phyloP scores from a whole-genome alignment of 805 yeast genomes.

The Candida cerambycidarum region DNA sequence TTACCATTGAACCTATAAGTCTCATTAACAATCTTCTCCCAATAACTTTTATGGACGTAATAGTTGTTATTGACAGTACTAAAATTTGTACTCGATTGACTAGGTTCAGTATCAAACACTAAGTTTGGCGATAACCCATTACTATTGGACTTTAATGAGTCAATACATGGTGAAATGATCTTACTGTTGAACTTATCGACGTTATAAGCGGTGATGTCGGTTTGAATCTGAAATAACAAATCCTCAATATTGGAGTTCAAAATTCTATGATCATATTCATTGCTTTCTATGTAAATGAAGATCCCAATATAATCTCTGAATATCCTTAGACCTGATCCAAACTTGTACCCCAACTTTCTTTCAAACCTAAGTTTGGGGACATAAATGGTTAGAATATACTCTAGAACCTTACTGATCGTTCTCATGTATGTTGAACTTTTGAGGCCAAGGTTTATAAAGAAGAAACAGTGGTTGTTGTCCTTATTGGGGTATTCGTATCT shows the following conservation, averaged over 20 bases:
- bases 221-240: slow-evolving; percentile 6
- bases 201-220: background rate
- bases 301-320: slow-evolving; percentile 14
- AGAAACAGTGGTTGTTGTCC: slow-evolving; percentile 6
- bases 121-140: slow-evolving; percentile 21
- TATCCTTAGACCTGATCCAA: slow-evolving; percentile 11
- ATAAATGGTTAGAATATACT: slow-evolving; percentile 3
- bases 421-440: slow-evolving; percentile 8
- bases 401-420: slow-evolving; percentile 9
- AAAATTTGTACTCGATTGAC: slow-evolving; percentile 26
- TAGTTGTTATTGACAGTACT: slow-evolving; percentile 16
- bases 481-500: slow-evolving; percentile 4
- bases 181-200: slow-evolving; percentile 3
- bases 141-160: background rate
- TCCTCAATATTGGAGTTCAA: slow-evolving; percentile 12
- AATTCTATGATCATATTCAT: slow-evolving; percentile 2
- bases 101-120: slow-evolving; percentile 24
- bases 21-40: slow-evolving; percentile 50
- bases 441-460: slow-evolving; percentile 13
- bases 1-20: slow-evolving; percentile 41
- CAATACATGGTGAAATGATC: slow-evolving; percentile 6
- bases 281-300: slow-evolving; percentile 14
- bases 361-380: slow-evolving; percentile 4
- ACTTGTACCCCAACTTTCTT: slow-evolving; percentile 12
- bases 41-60: slow-evolving; percentile 42